Base-by-base conservation (phyloP, 805 yeast species). In the Myxozyma vanderwaltii region DNA sequence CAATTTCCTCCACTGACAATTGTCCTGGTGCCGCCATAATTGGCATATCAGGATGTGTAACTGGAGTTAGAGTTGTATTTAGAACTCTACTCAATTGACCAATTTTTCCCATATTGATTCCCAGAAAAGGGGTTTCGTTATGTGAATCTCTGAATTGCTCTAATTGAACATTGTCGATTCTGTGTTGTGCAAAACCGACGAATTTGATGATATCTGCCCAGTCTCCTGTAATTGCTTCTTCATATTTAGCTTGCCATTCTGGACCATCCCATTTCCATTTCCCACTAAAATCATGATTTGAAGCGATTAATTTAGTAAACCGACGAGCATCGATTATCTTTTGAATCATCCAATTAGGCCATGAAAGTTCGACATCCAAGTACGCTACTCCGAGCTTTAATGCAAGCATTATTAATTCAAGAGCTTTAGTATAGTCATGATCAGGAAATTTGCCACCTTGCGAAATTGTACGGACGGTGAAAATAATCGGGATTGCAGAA, bases 381-480 rank as follows among this genome's bases (percentile, higher is more conserved):
- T 77, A 91, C 62, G 86, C 92, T 60, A 90, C 84, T 51, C 96
- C 96, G 60, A 86, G 75, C 71, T 83, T 86, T 71, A 87, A 78
- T 1, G 91, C 97, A 57, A 86, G 75, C 38, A 72, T 68, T 53
- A 82, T 77, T 58, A 91, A 79, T 15, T 74, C 70, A 60, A 77
- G 79, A 58, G 89, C 79, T 21, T 74, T 68, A 3, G 72, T 79
- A 27, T 69, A 67, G 13, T 81, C 83, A 7, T 76, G 76, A 68
- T 88, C 89, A 0, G 88, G 87, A 75, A 89, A 88, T 44, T 76
- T 71, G 24, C 97, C 97, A 50, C 97, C 97, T 74, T 91, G 96
- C 2, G 84, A 76, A 64, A 76, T 70, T 0, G 96, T 88, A 71
- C 96, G 82, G 2, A 91, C 76, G 1, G 96, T 90, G 75, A 83